Percentiles rank a stretch among this genome's conserved stretches.
These are phyloP conservation scores for Biscogniauxia sp. DNA, from an alignment of 2,329 filamentous ascomycete species.

Conservation along the genomic window DNA sequence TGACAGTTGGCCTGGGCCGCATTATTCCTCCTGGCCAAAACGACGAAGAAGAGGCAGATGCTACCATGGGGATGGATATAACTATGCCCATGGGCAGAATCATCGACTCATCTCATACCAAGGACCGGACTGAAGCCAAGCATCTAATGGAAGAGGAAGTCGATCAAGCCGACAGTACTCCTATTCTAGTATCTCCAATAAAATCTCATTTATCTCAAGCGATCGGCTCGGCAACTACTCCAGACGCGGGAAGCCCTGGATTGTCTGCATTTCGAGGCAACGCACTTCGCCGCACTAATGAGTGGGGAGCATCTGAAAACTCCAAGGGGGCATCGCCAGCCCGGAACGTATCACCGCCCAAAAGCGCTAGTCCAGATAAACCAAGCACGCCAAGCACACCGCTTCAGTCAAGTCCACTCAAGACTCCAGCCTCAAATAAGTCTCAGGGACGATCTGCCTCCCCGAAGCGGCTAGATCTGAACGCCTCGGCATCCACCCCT, in stretches of 20 bases:
- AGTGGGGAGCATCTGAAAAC: conserved; percentile 40
- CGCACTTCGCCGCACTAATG: conserved; percentile 48
- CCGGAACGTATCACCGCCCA: conserved; percentile 20
- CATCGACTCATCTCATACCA: conserved; percentile 41
- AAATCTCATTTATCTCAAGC: conserved; percentile 30
- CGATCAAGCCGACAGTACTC: conserved; percentile 45
- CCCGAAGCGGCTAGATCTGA: conserved; percentile 41
- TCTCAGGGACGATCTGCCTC: conserved; percentile 45
- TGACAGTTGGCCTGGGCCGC: conserved; percentile 57
- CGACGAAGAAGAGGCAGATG: conserved; percentile 34
- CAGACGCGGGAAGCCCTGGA: conserved; percentile 53
- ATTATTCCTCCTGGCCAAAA: conserved; percentile 44
- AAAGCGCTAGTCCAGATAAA: conserved; percentile 26
- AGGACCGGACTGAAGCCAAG: conserved; percentile 48
- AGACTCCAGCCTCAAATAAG: conserved; percentile 48
- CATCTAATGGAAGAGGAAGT: conserved; percentile 59
- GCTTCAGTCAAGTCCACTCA: conserved; percentile 46
- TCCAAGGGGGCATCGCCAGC: conserved; percentile 34
- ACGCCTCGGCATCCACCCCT: conserved; percentile 18
- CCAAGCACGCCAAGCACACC: conserved; percentile 42
- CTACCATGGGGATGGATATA: conserved; percentile 65
- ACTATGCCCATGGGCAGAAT: conserved; percentile 64
- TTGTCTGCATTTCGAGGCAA: conserved; percentile 52
- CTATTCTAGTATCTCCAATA: conserved; percentile 40
- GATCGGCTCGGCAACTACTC: conserved; percentile 39